Percentiles rank a stretch among this genome's conserved stretches.
Conservation (phyloP, 148 eudicot genomes). For the Chenopodium berlandieri region DNA sequence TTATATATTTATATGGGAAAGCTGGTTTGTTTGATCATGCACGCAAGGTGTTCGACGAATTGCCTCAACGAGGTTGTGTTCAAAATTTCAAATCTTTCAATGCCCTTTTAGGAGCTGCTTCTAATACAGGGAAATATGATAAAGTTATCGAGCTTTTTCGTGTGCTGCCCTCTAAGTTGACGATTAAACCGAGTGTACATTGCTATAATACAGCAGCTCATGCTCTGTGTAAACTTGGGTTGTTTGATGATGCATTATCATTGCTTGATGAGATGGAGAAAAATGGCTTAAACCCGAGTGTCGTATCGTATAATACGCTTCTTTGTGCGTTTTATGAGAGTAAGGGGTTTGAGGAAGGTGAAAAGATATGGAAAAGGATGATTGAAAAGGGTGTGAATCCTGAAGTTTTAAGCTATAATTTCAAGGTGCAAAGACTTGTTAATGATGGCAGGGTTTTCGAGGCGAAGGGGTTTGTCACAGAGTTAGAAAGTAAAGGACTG, state of each 20-base stretch:
- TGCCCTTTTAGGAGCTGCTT: constrained; percentile 25
- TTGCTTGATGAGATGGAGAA: constrained; percentile 50
- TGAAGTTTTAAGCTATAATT: constrained; percentile 37
- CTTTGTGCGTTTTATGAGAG: constrained; percentile 34
- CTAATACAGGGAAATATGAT: constrained; percentile 29
- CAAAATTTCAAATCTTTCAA: background rate
- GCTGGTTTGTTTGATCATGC: constrained; percentile 36
- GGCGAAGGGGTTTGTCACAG: constrained; percentile 37
- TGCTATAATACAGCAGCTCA: constrained; percentile 24
- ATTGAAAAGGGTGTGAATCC: constrained; percentile 32
- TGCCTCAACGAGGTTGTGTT: constrained; percentile 23
- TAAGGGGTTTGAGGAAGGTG: constrained; percentile 34
- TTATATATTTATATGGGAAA: constrained; percentile 28
- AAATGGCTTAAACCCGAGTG: constrained; percentile 38
- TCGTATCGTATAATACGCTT: constrained; percentile 42
- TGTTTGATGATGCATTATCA: constrained; percentile 32
- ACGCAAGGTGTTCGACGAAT: constrained; percentile 39
- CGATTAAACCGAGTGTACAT: constrained; percentile 2
- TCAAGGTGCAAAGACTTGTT: constrained; percentile 40
- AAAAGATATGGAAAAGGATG: constrained; percentile 50
- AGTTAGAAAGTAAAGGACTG: constrained; percentile 31
- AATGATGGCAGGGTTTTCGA: constrained; percentile 35
- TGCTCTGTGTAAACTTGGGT: constrained; percentile 45
- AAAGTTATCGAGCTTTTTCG: constrained; percentile 39
- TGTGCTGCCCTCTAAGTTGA: constrained; percentile 21